Conservation (phyloP, 164 flowering plant genomes). For the Sedum album region DNA sequence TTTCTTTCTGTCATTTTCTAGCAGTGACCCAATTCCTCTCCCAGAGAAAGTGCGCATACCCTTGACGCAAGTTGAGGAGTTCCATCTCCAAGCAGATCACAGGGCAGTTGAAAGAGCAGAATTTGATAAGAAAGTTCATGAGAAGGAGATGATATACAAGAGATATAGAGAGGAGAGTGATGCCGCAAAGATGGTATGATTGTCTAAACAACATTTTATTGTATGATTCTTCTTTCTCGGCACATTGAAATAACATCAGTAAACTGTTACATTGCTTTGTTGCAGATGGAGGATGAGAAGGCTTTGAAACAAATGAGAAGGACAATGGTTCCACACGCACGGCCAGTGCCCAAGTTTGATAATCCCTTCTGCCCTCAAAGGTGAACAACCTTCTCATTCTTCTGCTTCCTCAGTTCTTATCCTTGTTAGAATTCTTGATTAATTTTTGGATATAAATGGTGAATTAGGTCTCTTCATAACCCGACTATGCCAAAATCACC, state of each 20-base stretch:
- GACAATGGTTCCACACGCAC: constrained; percentile 90
- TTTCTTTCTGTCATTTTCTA: neutral
- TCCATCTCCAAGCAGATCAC: constrained; percentile 57
- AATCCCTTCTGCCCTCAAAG: constrained; percentile 79
- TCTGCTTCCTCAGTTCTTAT: neutral
- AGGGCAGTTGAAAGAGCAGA: constrained; percentile 85
- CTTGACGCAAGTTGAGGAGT: constrained; percentile 75
- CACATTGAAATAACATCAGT: no score
- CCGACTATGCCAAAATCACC: constrained; percentile 80
- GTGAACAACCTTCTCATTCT: constrained; percentile 26
- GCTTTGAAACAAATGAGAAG: constrained; percentile 82
- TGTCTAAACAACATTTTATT: neutral
- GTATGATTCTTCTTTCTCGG: neutral
- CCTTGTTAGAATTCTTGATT: neutral
- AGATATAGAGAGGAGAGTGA: constrained; percentile 92
- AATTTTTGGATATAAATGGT: neutral
- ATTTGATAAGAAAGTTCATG: constrained; percentile 84
- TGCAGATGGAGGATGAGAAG: constrained; percentile 92
- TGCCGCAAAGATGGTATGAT: constrained; percentile 57
- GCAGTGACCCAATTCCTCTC: constrained; percentile 92
- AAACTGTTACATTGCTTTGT: no score
- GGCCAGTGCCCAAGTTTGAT: constrained; percentile 73
- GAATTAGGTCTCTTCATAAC: constrained; percentile 53
- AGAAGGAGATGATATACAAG: constrained; percentile 75
- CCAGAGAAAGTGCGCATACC: constrained; percentile 77